Base-by-base conservation (phyloP, 202 grass and related monocot genomes). In the Saccharum hybrid region DNA sequence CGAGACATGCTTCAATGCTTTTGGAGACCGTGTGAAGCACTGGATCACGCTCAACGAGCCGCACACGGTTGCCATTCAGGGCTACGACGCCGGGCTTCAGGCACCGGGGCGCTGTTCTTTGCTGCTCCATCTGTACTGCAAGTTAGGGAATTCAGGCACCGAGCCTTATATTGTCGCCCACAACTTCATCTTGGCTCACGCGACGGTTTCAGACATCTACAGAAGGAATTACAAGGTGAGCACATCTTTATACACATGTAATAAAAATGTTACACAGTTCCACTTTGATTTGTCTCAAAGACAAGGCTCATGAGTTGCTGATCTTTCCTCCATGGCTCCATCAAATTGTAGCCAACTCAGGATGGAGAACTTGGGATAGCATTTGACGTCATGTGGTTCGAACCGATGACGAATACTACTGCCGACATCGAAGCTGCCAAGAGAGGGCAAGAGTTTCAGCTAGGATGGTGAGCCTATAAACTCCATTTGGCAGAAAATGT, bases 31-130 rank as follows among this genome's bases (percentile, higher is more conserved):
- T 40, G 96, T 98, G 70, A 95, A 89, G 83, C 85, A 92, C 33
- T 98, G 96, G 96, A 93, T 98, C 43, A 95, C 93, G 18, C 82
- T 98, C 10, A 98, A 98, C 72, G 96, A 98, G 86, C 96, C 96
- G 2, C 96, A 98, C 89, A 98, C 91, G 5, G 88, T 95, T 15
- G 89, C 96, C 12, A 46, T 98, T n/a, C 96, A 98, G 83, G 96
- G 96, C 18, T 98, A 94, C 39, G 96, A 98, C 64, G 87, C 86
- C 0, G 96, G 96, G 1, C 96, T 98, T 2, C 86, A 96, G 31
- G 93, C 96, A 0, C 96, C 96, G 0, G 91, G 93, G 1, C 91
- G 93, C 34, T 96, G 96, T 66, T 98, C 93, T 4, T 77, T 95
- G 10, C 87, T 95, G 64, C 89, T 95, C 67, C 91, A 85, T 52